Conservation (phyloP, 2,329 filamentous ascomycete species). For the Metarhizium guizhouense region DNA sequence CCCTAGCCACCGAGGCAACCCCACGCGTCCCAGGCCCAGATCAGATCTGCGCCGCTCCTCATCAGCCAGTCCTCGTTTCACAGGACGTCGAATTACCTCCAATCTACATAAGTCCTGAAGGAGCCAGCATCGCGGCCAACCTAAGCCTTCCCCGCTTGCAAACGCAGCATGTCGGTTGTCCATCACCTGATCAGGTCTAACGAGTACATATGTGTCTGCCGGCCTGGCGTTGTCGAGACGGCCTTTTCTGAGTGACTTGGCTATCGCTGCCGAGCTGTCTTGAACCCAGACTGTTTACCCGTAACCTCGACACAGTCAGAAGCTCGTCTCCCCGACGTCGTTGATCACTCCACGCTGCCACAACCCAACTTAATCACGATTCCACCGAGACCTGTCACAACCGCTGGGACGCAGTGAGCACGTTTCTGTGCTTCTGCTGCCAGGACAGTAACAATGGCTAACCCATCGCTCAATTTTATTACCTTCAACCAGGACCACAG, state of each 20-base stretch:
- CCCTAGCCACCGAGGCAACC: too few species aligned
- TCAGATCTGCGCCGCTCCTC: too few species aligned
- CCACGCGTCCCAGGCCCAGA: too few species aligned
- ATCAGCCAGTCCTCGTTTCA: background rate
- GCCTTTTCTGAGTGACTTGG: background rate
- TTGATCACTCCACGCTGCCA: background rate
- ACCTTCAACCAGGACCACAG: conserved; percentile 99
- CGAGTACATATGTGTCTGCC: background rate
- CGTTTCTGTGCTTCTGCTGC: background rate
- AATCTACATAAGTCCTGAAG: background rate
- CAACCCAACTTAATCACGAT: background rate
- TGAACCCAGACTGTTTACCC: background rate
- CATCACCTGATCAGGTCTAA: background rate
- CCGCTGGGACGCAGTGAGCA: background rate
- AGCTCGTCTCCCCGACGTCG: background rate
- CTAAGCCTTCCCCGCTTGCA: background rate
- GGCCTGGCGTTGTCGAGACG: background rate
- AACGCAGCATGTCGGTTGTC: background rate
- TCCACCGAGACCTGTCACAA: background rate
- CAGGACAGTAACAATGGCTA: conserved; percentile 43
- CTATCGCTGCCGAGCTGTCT: background rate
- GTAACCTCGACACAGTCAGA: background rate
- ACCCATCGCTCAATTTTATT: conserved; percentile 84
- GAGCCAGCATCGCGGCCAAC: background rate
- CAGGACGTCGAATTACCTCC: background rate